phyloP scores from a whole-genome alignment of 345 rosid genomes.

The Lepidium didymum region DNA sequence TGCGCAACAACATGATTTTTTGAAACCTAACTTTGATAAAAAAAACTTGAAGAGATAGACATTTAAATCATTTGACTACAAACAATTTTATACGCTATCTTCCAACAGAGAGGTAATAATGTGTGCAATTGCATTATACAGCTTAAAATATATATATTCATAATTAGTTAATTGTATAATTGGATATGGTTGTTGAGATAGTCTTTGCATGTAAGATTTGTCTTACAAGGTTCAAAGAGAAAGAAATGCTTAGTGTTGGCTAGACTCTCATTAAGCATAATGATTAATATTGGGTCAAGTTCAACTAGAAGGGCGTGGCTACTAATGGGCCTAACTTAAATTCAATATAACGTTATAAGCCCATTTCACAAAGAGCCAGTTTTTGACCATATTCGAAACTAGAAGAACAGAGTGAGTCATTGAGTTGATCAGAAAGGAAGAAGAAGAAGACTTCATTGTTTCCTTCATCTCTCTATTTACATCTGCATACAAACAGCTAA shows the following conservation, averaged over 20 bases:
- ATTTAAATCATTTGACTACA: too few relatives aligned
- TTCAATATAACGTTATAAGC: not conserved
- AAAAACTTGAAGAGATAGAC: too few relatives aligned
- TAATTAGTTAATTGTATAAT: too few relatives aligned
- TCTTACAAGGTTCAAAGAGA: not conserved
- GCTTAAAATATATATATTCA: not conserved
- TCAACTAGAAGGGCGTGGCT: too few relatives aligned
- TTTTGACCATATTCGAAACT: not conserved
- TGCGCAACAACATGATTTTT: too few relatives aligned
- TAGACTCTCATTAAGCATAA: too few relatives aligned
- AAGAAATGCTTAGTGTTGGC: too few relatives aligned
- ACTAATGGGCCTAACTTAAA: not conserved
- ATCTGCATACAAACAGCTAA: slow-evolving; percentile 7
- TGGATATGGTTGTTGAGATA: slow-evolving; percentile 20
- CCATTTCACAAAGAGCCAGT: not conserved
- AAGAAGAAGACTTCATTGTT: not conserved
- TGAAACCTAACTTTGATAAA: too few relatives aligned
- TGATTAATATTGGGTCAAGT: too few relatives aligned
- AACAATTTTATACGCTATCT: too few relatives aligned
- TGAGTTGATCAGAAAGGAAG: not conserved
- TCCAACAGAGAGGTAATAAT: too few relatives aligned
- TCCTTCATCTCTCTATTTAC: slow-evolving; percentile 3
- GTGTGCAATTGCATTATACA: not conserved
- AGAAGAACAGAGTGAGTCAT: not conserved
- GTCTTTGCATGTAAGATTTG: slow-evolving; percentile 3